Evolutionary conservation across 2,329 filamentous ascomycete genomes (phyloP), one percentile per base, ranked within the genome.

Genomic region (Hypoxylon sp.): DNA sequence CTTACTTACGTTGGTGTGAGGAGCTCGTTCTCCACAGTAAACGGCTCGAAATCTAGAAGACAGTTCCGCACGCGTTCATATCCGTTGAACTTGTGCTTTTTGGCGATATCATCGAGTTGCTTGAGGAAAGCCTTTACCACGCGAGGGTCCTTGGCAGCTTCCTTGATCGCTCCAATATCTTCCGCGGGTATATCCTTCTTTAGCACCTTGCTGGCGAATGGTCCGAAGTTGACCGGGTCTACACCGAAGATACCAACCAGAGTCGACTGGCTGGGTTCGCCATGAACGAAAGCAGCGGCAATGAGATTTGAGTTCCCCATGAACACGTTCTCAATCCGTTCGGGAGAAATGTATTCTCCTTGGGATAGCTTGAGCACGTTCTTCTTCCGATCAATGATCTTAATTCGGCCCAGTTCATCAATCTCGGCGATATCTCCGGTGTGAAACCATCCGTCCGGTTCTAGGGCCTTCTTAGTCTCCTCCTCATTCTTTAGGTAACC

Each of bases 281-380:
- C 96, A 81, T 99, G 95, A 25, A 98, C 93, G 77, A 93, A 98
- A 2, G 91, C 94, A 76, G 91, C 91, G 21, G 90, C 87, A 25
- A 98, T 82, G 73, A 94, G 90, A 71, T 88, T 91, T 69, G 90
- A 90, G 81, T 91, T 94, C 69, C 92, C 93, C 69, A 97, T 85
- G 80, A 94, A 97, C 36, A 97, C 91, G 79, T 97, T 98, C 84
- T 99, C 96, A 77, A 99, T 93, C 63, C 94, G 93, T 83, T 99
- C 96, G 13, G 96, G 96, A 1, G 94, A 97, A 75, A 99, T 93
- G 82, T 99, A 99, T 83, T 99, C 96, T 79, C 96, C 96, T 81
- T 99, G 96, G 0, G 95, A 91, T 61, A 99, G 89, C 87, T 99
- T 99, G 78, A 99, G 89, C n/a, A 99, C 93, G 81, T 98, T 98